These are phyloP conservation scores for Saccharum spontaneum DNA, from an alignment of 176 grass and related monocot genomes.

Conservation along the genomic window DNA sequence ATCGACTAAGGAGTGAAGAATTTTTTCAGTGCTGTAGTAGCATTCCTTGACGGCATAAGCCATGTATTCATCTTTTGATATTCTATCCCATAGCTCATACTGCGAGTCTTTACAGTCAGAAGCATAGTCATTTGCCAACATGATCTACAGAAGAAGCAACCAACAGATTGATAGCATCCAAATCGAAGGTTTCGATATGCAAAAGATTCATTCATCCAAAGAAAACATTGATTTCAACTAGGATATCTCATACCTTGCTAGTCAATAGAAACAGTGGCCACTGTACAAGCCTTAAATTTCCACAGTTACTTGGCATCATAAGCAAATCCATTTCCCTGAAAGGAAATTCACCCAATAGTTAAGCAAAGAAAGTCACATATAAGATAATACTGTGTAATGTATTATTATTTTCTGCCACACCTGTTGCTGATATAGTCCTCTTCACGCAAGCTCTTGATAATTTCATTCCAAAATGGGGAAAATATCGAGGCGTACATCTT, in stretches of 20 bases:
- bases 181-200: conserved; percentile 8
- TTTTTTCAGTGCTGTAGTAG: conserved; percentile 77
- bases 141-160: conserved; percentile 62
- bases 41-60: conserved; percentile 95
- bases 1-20: conserved; percentile 77
- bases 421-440: conserved; percentile 93
- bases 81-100: conserved; percentile 74
- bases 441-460: conserved; percentile 96
- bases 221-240: conserved; percentile 23
- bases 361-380: conserved; percentile 18
- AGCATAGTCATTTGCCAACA: conserved; percentile 93
- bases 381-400: not conserved
- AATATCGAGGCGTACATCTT: conserved; percentile 80
- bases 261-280: conserved; percentile 98
- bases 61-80: conserved; percentile 94
- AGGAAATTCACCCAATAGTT: conserved; percentile 29
- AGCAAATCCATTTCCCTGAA: conserved; percentile 97
- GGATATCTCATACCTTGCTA: conserved; percentile 82
- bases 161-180: conserved; percentile 30
- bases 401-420: conserved; percentile 31
- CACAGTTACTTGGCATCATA: conserved; percentile 94
- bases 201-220: conserved; percentile 27
- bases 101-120: conserved; percentile 76
- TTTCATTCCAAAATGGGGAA: conserved; percentile 98
- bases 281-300: conserved; percentile 77